Conservation (phyloP, 2,329 filamentous ascomycete species). For the Curvularia sp. region DNA sequence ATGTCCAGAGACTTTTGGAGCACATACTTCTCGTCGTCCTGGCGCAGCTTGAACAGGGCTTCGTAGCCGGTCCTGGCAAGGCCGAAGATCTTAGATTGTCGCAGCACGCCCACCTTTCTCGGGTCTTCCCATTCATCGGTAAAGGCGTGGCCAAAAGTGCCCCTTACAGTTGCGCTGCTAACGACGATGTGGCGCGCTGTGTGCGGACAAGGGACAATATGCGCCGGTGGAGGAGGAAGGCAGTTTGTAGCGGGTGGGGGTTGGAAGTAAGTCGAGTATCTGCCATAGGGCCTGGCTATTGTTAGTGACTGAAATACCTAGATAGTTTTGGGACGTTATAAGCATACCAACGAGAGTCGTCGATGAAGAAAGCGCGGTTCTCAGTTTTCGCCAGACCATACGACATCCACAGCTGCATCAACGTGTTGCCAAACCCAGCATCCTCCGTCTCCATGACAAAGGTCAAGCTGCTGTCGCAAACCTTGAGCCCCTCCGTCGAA, state of each 20-base stretch:
- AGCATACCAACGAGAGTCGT: conserved; percentile 75
- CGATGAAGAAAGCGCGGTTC: conserved; percentile 79
- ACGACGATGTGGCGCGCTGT: conserved; percentile 77
- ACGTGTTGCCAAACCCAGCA: conserved; percentile 76
- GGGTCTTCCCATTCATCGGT: conserved; percentile 61
- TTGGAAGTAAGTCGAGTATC: conserved; percentile 75
- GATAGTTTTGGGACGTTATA: not conserved
- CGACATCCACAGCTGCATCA: conserved; percentile 83
- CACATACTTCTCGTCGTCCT: conserved; percentile 72
- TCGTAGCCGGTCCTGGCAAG: conserved; percentile 75
- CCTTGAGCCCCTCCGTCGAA: conserved; percentile 50
- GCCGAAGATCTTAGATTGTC: conserved; percentile 68
- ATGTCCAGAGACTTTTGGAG: conserved; percentile 65
- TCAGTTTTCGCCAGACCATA: conserved; percentile 81
- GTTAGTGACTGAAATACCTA: conserved; percentile 23
- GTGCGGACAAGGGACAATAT: conserved; percentile 81
- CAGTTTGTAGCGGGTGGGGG: conserved; percentile 71
- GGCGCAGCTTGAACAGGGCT: conserved; percentile 73
- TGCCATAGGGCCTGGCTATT: conserved; percentile 70
- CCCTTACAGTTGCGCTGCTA: conserved; percentile 70
- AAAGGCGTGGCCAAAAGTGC: conserved; percentile 69
- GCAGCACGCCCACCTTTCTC: conserved; percentile 59
- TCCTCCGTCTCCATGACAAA: conserved; percentile 78
- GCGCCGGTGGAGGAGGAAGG: conserved; percentile 72
- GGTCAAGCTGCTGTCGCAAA: conserved; percentile 76